Evolutionary conservation across 2,329 filamentous ascomycete genomes (phyloP), one percentile per base, ranked within the genome.

Genomic region (Fusarium sulawesiense): DNA sequence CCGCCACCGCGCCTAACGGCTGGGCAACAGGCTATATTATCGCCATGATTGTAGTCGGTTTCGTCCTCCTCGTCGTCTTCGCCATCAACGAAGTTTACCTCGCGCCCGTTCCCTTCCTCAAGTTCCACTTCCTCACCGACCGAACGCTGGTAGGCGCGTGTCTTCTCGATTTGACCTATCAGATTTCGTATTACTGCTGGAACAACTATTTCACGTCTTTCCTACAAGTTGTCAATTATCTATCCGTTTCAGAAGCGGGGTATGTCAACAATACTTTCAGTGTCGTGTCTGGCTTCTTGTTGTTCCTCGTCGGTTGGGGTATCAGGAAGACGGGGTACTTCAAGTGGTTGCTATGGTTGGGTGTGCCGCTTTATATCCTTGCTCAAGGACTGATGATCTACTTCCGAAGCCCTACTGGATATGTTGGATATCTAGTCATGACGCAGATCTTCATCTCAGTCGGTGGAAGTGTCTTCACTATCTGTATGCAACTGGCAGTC

Each of bases 31-130:
- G 77, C 20, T 84, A 85, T 66, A 88, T 90, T 71, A 85, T 90
- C 56, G 80, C 83, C 45, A 89, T 91, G 87, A 83, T 85, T 20
- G 83, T 90, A 0, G 76, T 92, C 13, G 91, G 91, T 7, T 83
- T 87, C 20, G 71, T 89, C 0, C 83, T 87, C 25, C 80, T 93
- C 1, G 74, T 87, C 20, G 56, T 81, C 6, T 87, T 91, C 66
- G 83, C 79, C 1, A 60, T 88, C 3, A 89, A 86, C 77, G 88
- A 92, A 76, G 83, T 79, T 11, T 88, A 81, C 51, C 66, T 88
- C 11, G 86, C 89, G 0, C 85, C 83, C 0, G 81, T 82, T 11
- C 86, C 88, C 0, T 86, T 92, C 75, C 80, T 92, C 23, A 86
- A 82, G 13, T 84, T 82, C 69, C 67, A 78, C 46, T 78, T 90